Evolutionary conservation across 768 basidiomycete species (phyloP).

Genomic region (Trametes meyenii): DNA sequence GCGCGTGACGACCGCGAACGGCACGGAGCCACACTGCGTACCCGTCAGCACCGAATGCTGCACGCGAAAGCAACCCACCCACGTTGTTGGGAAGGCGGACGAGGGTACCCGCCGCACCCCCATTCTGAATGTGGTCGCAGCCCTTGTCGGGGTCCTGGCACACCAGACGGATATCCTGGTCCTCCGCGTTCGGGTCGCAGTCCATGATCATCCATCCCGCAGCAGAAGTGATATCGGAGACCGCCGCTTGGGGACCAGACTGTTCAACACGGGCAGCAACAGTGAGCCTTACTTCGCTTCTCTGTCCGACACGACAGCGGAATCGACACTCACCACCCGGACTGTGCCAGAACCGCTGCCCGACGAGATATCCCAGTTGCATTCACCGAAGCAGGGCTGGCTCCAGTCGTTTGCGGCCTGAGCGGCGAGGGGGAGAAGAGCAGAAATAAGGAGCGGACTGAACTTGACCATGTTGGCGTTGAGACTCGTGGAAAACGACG

Average conservation of each 20-base stretch:
- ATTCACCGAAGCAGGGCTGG: conserved; percentile 21
- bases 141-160: conserved; percentile 39
- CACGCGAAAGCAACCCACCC: conserved; percentile 19
- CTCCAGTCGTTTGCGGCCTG: conserved; percentile 25
- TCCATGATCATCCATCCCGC: conserved; percentile 56
- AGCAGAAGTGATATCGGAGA: conserved; percentile 45
- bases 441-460: conserved; percentile 20
- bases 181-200: conserved; percentile 43
- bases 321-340: conserved; percentile 15
- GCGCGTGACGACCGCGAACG: conserved; percentile 41
- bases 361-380: conserved; percentile 17
- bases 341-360: conserved; percentile 16
- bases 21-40: conserved; percentile 30
- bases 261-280: not conserved
- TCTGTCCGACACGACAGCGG: too few relatives aligned
- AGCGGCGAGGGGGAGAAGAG: conserved; percentile 21
- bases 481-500: conserved; percentile 20
- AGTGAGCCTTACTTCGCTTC: not conserved
- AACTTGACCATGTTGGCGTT: conserved; percentile 18
- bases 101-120: conserved; percentile 49
- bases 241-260: conserved; percentile 27
- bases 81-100: conserved; percentile 57
- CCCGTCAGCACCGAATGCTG: not conserved
- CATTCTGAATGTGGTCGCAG: conserved; percentile 45
- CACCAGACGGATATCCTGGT: conserved; percentile 53